Conservation (phyloP, 2,329 filamentous ascomycete species). For the Colletotrichum magnum region DNA sequence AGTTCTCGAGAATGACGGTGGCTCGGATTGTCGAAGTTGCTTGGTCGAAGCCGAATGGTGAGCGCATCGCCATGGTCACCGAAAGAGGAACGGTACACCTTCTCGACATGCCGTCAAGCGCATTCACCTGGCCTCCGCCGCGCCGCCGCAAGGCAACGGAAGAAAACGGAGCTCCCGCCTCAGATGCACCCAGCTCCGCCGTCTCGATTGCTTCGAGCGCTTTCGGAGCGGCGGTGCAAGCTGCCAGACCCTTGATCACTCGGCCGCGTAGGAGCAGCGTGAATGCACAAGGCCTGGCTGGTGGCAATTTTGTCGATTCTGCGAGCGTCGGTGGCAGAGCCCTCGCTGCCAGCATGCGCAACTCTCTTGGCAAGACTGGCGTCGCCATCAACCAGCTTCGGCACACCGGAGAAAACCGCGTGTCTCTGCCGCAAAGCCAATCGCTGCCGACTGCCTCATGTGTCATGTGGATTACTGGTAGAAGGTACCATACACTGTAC, state of each 20-base stretch:
- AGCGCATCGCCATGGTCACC: slow-evolving; percentile 89
- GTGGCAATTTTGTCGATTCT: slow-evolving; percentile 67
- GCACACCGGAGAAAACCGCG: slow-evolving; percentile 81
- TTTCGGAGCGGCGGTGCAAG: slow-evolving; percentile 78
- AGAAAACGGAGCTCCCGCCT: slow-evolving; percentile 61
- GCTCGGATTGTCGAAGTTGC: slow-evolving; percentile 91
- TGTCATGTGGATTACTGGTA: slow-evolving; percentile 75
- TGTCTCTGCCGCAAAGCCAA: slow-evolving; percentile 74
- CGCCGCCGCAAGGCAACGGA: slow-evolving; percentile 63
- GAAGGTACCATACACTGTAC: slow-evolving; percentile 73
- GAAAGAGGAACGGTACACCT: slow-evolving; percentile 96
- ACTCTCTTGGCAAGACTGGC: slow-evolving; percentile 81
- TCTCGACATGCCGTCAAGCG: slow-evolving; percentile 85
- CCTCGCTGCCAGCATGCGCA: slow-evolving; percentile 80
- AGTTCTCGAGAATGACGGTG: slow-evolving; percentile 92
- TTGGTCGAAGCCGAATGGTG: slow-evolving; percentile 86
- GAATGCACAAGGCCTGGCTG: slow-evolving; percentile 53
- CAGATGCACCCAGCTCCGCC: slow-evolving; percentile 67
- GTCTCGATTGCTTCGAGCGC: slow-evolving; percentile 80
- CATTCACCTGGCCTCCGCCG: slow-evolving; percentile 89
- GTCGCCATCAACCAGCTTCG: slow-evolving; percentile 78
- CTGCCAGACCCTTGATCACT: slow-evolving; percentile 72
- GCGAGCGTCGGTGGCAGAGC: slow-evolving; percentile 80
- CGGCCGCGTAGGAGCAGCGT: slow-evolving; percentile 68
- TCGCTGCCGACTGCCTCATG: slow-evolving; percentile 70